These are phyloP conservation scores for Simplicillium aogashimaense DNA, from an alignment of 2,329 filamentous ascomycete genomes.

Conservation along the genomic window DNA sequence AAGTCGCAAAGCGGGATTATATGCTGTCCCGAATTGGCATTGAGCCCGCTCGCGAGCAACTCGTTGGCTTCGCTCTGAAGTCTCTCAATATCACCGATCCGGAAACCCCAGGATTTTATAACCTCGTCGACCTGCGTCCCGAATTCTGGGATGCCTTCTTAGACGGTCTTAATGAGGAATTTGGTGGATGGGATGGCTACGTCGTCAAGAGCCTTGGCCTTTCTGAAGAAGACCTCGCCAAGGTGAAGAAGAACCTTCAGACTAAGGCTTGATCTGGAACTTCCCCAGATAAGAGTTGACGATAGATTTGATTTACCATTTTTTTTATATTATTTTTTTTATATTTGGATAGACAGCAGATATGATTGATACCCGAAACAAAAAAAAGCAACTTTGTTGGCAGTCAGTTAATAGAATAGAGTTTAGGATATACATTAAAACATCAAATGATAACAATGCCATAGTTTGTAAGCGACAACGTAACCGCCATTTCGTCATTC, in stretches of 20 bases:
- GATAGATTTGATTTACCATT: not conserved
- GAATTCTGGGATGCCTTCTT: conserved; percentile 36
- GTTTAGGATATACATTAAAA: too few relatives aligned
- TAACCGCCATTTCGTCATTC: too few relatives aligned
- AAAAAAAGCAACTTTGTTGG: too few relatives aligned
- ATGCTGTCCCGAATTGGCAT: conserved; percentile 43
- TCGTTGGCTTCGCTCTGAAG: conserved; percentile 30
- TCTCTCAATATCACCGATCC: conserved; percentile 23
- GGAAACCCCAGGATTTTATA: conserved; percentile 37
- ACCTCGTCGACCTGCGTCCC: conserved; percentile 32
- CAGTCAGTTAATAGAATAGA: too few relatives aligned
- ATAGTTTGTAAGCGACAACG: too few relatives aligned
- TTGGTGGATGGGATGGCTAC: conserved; percentile 41
- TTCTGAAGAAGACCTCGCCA: conserved; percentile 31
- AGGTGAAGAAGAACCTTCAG: conserved; percentile 35
- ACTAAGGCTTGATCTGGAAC: not conserved
- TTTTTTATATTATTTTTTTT: not conserved
- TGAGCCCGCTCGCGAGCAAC: conserved; percentile 37
- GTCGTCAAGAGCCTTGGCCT: conserved; percentile 34
- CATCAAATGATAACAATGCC: too few relatives aligned
- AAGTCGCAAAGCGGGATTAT: conserved; percentile 37
- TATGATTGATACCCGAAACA: not conserved
- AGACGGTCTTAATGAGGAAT: conserved; percentile 28
- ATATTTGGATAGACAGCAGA: not conserved
- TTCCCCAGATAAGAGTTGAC: not conserved